A percentile compares a stretch with the other conserved stretches of the same genome.
phyloP scores from a whole-genome alignment of 805 yeast species.

The Saccharomycopsis malanga region DNA sequence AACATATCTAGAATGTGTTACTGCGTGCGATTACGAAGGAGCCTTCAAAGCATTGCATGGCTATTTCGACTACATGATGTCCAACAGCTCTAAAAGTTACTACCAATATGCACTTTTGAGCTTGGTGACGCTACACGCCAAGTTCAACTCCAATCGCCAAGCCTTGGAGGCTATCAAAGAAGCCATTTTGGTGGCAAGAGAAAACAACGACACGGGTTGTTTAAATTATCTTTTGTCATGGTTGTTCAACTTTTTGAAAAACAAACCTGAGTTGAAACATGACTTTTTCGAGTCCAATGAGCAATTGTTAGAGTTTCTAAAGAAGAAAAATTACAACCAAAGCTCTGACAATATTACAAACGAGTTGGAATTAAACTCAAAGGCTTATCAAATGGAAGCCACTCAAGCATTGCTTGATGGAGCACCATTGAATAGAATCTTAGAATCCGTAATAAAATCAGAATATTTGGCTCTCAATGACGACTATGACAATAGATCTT shows the following conservation, averaged over 20 bases:
- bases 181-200: constrained; percentile 82
- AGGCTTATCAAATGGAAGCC: constrained; percentile 62
- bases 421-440: constrained; percentile 35
- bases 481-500: constrained; percentile 31
- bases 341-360: constrained; percentile 38
- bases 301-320: constrained; percentile 58
- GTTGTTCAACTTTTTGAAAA: constrained; percentile 63
- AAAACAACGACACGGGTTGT: constrained; percentile 67
- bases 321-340: constrained; percentile 41
- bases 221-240: constrained; percentile 67
- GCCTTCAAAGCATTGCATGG: constrained; percentile 49
- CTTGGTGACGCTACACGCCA: constrained; percentile 63
- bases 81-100: constrained; percentile 52
- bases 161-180: constrained; percentile 79
- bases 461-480: constrained; percentile 46
- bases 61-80: constrained; percentile 71
- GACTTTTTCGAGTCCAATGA: constrained; percentile 50
- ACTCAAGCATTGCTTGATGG: constrained; percentile 48
- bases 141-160: constrained; percentile 56
- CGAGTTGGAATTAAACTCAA: constrained; percentile 33
- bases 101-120: constrained; percentile 75
- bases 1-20: constrained; percentile 51
- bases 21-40: constrained; percentile 50
- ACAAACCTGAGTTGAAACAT: constrained; percentile 52
- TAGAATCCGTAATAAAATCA: constrained; percentile 54